Percentiles rank a stretch among this genome's conserved stretches.
phyloP scores from a whole-genome alignment of 805 yeast species.

The Cyberlindnera subsufficiens region DNA sequence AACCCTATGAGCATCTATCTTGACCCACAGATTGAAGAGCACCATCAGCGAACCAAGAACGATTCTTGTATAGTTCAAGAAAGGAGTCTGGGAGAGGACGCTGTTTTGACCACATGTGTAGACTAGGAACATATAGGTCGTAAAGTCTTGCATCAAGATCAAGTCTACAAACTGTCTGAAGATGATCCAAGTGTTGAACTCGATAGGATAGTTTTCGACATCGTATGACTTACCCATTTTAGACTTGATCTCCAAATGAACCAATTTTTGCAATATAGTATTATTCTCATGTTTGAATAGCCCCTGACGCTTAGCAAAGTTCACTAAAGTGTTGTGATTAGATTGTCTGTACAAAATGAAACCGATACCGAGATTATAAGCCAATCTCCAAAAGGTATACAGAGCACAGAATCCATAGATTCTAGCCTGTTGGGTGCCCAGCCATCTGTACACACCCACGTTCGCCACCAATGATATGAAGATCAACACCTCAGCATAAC shows the following conservation, averaged over 20 bases:
- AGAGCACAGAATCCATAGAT: conserved; percentile 38
- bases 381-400: conserved; percentile 68
- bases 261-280: conserved; percentile 33
- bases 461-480: conserved; percentile 37
- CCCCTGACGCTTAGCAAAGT: conserved; percentile 39
- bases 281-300: conserved; percentile 37
- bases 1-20: conserved; percentile 80
- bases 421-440: conserved; percentile 16
- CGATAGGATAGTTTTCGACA: conserved; percentile 50
- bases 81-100: conserved; percentile 36
- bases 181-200: conserved; percentile 77
- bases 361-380: conserved; percentile 81
- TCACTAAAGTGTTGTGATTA: conserved; percentile 45
- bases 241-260: conserved; percentile 39
- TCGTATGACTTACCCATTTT: conserved; percentile 35
- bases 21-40: conserved; percentile 77
- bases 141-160: conserved; percentile 79
- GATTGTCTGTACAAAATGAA: conserved; percentile 61
- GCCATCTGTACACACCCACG: conserved; percentile 26
- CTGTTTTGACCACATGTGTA: conserved; percentile 23
- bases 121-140: conserved; percentile 65
- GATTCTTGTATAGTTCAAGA: conserved; percentile 46
- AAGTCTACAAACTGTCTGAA: conserved; percentile 77
- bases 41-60: conserved; percentile 55
- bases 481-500: conserved; percentile 58